Conservation (phyloP, 805 yeast species). For the Yarrowia bubula region DNA sequence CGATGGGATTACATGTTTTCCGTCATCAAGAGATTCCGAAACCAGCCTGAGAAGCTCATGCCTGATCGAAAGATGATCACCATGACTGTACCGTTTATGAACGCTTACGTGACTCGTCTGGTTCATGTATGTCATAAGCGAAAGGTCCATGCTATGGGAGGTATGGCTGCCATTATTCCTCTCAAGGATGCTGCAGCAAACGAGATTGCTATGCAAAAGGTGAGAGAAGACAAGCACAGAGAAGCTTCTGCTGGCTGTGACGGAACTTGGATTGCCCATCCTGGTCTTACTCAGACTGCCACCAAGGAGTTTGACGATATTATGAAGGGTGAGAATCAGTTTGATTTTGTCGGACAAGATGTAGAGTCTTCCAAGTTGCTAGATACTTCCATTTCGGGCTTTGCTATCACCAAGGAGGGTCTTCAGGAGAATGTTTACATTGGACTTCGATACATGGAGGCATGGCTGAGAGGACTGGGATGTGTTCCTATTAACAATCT, state of each 20-base stretch:
- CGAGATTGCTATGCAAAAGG: conserved; percentile 60
- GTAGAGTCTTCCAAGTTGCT: conserved; percentile 41
- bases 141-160: conserved; percentile 72
- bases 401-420: conserved; percentile 60
- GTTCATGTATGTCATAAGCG: conserved; percentile 66
- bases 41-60: conserved; percentile 55
- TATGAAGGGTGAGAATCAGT: conserved; percentile 71
- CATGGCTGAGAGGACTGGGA: conserved; percentile 67
- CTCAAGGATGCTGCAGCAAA: conserved; percentile 59
- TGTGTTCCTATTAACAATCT: conserved; percentile 69
- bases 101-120: conserved; percentile 60
- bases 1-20: conserved; percentile 74
- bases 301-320: conserved; percentile 63
- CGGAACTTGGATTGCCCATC: conserved; percentile 76
- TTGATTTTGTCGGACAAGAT: conserved; percentile 53
- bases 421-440: conserved; percentile 58
- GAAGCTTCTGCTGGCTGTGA: conserved; percentile 67
- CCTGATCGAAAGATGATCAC: conserved; percentile 71
- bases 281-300: conserved; percentile 63
- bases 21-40: conserved; percentile 61
- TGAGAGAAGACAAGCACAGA: conserved; percentile 60
- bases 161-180: conserved; percentile 75
- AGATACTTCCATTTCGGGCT: conserved; percentile 56
- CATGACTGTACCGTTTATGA: conserved; percentile 69
- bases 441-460: conserved; percentile 67